These are phyloP conservation scores for Zychaea mexicana DNA, from an alignment of 371 early-diverging fungal genomes.

Conservation along the genomic window DNA sequence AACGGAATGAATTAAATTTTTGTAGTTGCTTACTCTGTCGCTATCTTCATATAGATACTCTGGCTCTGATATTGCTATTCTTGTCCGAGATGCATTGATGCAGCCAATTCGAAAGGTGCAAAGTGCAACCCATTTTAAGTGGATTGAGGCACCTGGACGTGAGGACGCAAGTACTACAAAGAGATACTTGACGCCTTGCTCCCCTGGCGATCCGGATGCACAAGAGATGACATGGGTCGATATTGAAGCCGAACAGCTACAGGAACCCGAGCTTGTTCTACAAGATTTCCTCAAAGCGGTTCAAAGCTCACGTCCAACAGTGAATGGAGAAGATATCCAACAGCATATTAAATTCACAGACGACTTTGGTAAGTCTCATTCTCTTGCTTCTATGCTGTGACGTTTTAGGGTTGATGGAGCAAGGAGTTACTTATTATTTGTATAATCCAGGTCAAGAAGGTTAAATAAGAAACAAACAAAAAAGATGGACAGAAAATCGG, in stretches of 20 bases:
- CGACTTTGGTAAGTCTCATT: conserved; percentile 82
- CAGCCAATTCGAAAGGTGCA: conserved; percentile 96
- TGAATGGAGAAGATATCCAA: conserved; percentile 79
- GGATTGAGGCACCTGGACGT: conserved; percentile 71
- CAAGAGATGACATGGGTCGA: conserved; percentile 91
- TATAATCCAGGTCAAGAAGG: conserved; percentile 34
- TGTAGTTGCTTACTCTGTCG: too few relatives aligned
- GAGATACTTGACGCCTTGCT: conserved; percentile 88
- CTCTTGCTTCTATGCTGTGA: too few relatives aligned
- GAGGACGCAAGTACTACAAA: conserved; percentile 54
- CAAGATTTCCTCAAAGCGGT: conserved; percentile 88
- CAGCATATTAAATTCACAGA: conserved; percentile 88
- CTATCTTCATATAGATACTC: too few relatives aligned
- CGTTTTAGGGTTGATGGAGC: too few relatives aligned
- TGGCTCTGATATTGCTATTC: conserved; percentile 92
- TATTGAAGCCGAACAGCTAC: conserved; percentile 80
- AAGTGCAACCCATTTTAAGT: conserved; percentile 93
- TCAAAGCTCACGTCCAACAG: conserved; percentile 80
- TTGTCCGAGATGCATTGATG: conserved; percentile 96
- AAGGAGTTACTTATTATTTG: background rate
- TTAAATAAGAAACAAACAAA: conserved; percentile 15
- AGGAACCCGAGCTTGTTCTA: conserved; percentile 89
- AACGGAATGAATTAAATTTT: too few relatives aligned
- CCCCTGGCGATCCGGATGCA: conserved; percentile 92
- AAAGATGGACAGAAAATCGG: background rate